Percentiles rank a stretch among this genome's conserved stretches.
phyloP scores from a whole-genome alignment of 352 stramenopile genomes.

The Phytopythium aichiense region DNA sequence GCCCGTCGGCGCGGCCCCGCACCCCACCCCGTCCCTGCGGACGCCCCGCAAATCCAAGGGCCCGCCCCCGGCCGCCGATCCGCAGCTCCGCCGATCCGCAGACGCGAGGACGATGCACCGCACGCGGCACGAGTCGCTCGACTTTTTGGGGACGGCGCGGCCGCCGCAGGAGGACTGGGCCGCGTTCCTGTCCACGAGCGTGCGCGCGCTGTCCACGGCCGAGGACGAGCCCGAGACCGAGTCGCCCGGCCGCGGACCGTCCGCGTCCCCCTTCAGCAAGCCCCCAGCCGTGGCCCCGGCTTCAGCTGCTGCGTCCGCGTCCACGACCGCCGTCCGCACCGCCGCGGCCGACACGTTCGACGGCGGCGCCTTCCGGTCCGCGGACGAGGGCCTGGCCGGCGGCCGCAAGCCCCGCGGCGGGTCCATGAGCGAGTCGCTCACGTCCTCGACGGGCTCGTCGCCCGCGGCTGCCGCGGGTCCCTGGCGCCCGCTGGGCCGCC shows the following conservation, averaged over 20 bases:
- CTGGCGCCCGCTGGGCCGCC: constrained; percentile 51
- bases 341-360: constrained; percentile 3
- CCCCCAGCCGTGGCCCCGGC: neutral
- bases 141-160: constrained; percentile 28
- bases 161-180: constrained; percentile 51
- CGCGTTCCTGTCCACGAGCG: constrained; percentile 59
- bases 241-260: constrained; percentile 12
- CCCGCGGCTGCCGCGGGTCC: constrained; percentile 16
- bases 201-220: constrained; percentile 44
- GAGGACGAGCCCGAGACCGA: constrained; percentile 18
- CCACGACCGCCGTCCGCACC: neutral
- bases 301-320: neutral
- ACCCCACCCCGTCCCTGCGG: neutral
- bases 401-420: constrained; percentile 33
- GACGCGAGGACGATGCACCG: constrained; percentile 30
- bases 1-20: too few relatives aligned
- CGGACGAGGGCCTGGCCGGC: neutral
- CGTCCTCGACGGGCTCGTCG: constrained; percentile 29
- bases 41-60: neutral
- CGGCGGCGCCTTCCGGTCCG: neutral
- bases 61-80: constrained; percentile 5
- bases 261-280: constrained; percentile 10
- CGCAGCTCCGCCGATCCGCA: neutral
- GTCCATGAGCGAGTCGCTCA: constrained; percentile 36
- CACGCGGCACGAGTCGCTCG: constrained; percentile 57